Evolutionary conservation across 2,329 filamentous ascomycete species (phyloP).

Genomic region (Monilinia laxa): DNA sequence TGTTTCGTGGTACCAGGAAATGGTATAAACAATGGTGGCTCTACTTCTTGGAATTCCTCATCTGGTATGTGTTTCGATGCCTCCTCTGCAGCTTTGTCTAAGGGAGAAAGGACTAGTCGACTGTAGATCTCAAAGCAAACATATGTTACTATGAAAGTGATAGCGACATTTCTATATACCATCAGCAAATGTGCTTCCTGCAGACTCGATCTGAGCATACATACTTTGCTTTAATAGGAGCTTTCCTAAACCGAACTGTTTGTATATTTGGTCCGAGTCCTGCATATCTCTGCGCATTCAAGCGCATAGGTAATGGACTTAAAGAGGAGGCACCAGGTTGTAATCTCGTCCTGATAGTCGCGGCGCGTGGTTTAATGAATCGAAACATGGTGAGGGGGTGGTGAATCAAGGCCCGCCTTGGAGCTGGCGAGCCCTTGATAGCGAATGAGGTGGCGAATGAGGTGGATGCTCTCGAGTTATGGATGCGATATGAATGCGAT

Average conservation of each 20-base stretch:
- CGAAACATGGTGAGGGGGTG: slow-evolving; percentile 33
- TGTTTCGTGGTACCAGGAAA: slow-evolving; percentile 58
- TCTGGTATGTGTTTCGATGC: slow-evolving; percentile 47
- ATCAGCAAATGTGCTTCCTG: slow-evolving; percentile 12
- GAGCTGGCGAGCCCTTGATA: slow-evolving; percentile 33
- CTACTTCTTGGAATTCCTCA: slow-evolving; percentile 46
- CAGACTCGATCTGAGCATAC: slow-evolving; percentile 4
- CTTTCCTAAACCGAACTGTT: slow-evolving; percentile 34
- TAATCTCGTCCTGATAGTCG: slow-evolving; percentile 1
- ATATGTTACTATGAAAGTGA: slow-evolving; percentile 41
- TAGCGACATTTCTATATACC: slow-evolving; percentile 34
- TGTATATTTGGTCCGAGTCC: slow-evolving; percentile 32
- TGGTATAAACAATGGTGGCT: slow-evolving; percentile 57
- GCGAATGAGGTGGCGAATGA: slow-evolving; percentile 3
- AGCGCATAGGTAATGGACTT: slow-evolving; percentile 34
- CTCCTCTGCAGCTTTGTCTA: slow-evolving; percentile 41
- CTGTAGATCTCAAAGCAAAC: slow-evolving; percentile 47
- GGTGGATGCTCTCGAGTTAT: neutral
- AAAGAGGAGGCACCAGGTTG: slow-evolving; percentile 26
- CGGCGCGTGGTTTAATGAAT: slow-evolving; percentile 29
- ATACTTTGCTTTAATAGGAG: slow-evolving; percentile 28
- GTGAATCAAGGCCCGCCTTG: slow-evolving; percentile 35
- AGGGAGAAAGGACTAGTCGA: slow-evolving; percentile 48
- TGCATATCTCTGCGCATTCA: slow-evolving; percentile 30
- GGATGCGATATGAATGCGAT: neutral